Percentiles rank a stretch among this genome's conserved stretches.
Evolutionary conservation across 805 yeast species (phyloP).

Genomic region (Ogataea minuta): DNA sequence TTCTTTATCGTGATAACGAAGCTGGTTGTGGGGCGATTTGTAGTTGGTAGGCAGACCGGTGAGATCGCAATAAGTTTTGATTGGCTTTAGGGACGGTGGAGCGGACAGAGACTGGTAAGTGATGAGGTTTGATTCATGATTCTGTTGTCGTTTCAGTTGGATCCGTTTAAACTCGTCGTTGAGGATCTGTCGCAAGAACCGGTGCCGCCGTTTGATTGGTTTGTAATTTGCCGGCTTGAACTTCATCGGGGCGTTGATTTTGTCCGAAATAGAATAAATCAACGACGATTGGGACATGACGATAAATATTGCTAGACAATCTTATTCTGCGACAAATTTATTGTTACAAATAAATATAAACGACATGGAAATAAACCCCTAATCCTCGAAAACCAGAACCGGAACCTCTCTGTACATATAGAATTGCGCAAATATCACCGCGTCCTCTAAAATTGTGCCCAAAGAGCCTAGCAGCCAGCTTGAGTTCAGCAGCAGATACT

Average conservation of each 20-base stretch:
- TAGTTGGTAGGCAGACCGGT: slow-evolving; percentile 84
- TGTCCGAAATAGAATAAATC: slow-evolving; percentile 33
- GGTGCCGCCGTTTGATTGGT: slow-evolving; percentile 59
- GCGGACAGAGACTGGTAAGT: slow-evolving; percentile 74
- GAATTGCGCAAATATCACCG: slow-evolving; percentile 64
- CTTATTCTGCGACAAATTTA: neutral
- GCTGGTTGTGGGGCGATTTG: slow-evolving; percentile 67
- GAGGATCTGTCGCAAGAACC: slow-evolving; percentile 68
- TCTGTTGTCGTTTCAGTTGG: slow-evolving; percentile 37
- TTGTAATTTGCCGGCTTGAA: slow-evolving; percentile 60
- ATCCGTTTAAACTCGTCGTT: slow-evolving; percentile 77
- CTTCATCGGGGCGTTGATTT: slow-evolving; percentile 42
- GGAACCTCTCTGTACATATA: slow-evolving; percentile 50
- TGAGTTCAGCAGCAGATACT: slow-evolving; percentile 58
- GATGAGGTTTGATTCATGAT: slow-evolving; percentile 42
- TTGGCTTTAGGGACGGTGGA: slow-evolving; percentile 83
- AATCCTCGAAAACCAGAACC: neutral
- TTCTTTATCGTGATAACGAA: slow-evolving; percentile 81
- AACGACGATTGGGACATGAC: slow-evolving; percentile 6
- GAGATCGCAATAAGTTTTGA: slow-evolving; percentile 85
- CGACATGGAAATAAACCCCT: neutral
- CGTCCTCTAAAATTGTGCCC: slow-evolving; percentile 74
- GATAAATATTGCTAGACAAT: too few species aligned
- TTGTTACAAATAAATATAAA: neutral
- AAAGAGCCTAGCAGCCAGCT: slow-evolving; percentile 79